Evolutionary conservation across 495 filamentous ascomycete species (phyloP), one percentile per base, ranked within the genome.

Genomic region (Thermochaetoides thermophila): DNA sequence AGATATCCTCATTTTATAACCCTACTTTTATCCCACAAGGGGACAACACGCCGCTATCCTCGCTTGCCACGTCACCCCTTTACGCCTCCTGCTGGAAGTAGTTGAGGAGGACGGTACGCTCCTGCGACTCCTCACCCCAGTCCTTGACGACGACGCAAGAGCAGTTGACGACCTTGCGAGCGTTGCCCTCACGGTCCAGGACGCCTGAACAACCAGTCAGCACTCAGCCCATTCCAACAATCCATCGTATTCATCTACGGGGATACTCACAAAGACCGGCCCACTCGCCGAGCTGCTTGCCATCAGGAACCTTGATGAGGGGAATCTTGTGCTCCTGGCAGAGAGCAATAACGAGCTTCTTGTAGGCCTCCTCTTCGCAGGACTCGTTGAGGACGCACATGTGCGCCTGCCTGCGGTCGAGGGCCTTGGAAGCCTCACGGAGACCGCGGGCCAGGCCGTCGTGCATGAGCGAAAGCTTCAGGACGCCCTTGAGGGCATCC

Each of bases 141-240:
- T 97, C 85, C 69, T 83, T 81, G 44, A 97, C 89, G 34, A 96
- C 89, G 50, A 95, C 89, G 71, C 89, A 95, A 52, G 87, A 95
- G 81, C 89, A 97, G 76, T 97, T 97, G 63, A 97, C 89, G 44
- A 97, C 91, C 75, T 97, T 97, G 62, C 89, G 80, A 41, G 89
- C 84, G 63, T 96, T 97, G 56, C 89, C 89, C 69, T 97, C 89
- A 56, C 89, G 85, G 68, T 97, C 89, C 55, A 97, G 76, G 50
- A 91, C 84, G 65, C 87, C 87, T 96, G 41, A 11, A 13, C 1
- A 38, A 9, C 37, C 3, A 17, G 15, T 12, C 11, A 35, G 42
- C 26, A 49, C 42, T n/a, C 17, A 46, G 17, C 3, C 25, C 17
- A 16, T 23, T 9, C 29, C 11, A 6, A 24, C 11, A 6, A 24